phyloP scores from a whole-genome alignment of 2,329 filamentous ascomycete species.

The Dothiorella sarmentorum region DNA sequence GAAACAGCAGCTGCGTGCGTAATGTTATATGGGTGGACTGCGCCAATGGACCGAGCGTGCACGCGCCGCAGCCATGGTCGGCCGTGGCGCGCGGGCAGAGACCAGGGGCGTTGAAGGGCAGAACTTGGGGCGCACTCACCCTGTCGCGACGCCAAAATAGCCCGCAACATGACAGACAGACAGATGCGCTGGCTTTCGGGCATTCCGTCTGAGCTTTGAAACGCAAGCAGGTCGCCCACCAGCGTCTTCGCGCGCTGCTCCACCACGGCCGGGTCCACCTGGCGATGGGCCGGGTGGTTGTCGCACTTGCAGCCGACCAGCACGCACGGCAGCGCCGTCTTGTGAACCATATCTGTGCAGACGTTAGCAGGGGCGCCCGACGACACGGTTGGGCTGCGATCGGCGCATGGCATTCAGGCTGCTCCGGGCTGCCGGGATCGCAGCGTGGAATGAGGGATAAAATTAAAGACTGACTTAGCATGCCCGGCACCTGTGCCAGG shows the following conservation, averaged over 20 bases:
- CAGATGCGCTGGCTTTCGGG: constrained; percentile 72
- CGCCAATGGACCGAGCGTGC: constrained; percentile 14
- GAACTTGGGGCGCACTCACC: constrained; percentile 53
- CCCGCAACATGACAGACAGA: constrained; percentile 70
- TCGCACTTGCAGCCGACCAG: constrained; percentile 92
- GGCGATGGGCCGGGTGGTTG: constrained; percentile 63
- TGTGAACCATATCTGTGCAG: constrained; percentile 65
- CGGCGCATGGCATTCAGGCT: constrained; percentile 3
- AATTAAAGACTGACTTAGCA: constrained; percentile 64
- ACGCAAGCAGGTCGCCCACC: constrained; percentile 63
- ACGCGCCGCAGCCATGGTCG: constrained; percentile 4
- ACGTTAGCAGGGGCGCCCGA: constrained; percentile 10
- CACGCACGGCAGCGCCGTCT: constrained; percentile 69
- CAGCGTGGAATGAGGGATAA: constrained; percentile 2
- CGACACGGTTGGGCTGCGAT: constrained; percentile 9
- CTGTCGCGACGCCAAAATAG: constrained; percentile 63
- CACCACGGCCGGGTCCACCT: constrained; percentile 67
- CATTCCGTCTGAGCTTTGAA: constrained; percentile 67
- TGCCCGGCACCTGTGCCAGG: constrained; percentile 68
- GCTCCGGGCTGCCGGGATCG: constrained; percentile 19
- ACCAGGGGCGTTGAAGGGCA: background rate
- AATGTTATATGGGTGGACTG: constrained; percentile 14
- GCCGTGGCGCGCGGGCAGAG: constrained; percentile 1
- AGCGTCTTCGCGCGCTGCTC: constrained; percentile 61
- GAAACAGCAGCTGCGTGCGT: constrained; percentile 17